Conservation (phyloP, 306 rosid species). For the Inga oerstediana region DNA sequence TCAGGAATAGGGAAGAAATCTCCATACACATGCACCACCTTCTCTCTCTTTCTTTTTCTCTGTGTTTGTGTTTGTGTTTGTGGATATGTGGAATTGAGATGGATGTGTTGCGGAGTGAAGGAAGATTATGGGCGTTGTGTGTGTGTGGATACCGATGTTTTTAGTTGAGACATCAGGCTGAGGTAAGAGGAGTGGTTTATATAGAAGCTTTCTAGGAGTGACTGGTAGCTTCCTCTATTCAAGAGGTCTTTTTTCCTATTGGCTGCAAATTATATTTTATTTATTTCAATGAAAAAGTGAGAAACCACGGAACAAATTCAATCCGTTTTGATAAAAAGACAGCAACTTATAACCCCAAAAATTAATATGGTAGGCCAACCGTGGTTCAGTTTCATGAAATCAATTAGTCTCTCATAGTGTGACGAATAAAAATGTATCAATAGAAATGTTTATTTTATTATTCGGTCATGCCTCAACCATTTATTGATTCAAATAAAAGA, state of each 20-base stretch:
- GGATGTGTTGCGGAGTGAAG: neutral
- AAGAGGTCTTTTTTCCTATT: neutral
- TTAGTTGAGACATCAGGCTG: constrained; percentile 29
- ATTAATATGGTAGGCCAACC: neutral
- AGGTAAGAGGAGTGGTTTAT: constrained; percentile 31
- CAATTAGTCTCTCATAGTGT: neutral
- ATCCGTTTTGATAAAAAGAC: neutral
- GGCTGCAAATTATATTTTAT: neutral
- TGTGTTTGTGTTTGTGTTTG: constrained; percentile 14
- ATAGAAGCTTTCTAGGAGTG: constrained; percentile 26
- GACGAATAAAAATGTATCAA: no score
- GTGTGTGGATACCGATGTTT: neutral
- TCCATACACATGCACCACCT: constrained; percentile 56
- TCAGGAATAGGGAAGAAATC: constrained; percentile 26
- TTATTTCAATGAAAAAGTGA: neutral
- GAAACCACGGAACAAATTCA: neutral
- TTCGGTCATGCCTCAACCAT: no score
- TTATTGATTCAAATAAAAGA: no score
- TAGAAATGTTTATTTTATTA: no score
- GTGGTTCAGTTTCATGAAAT: no score
- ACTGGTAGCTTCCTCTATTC: neutral
- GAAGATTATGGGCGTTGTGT: neutral
- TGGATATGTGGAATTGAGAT: neutral
- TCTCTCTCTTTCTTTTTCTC: constrained; percentile 19
- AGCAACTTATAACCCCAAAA: neutral